Conservation (phyloP, 305 asterid genomes). For the Fraxinus nigra region DNA sequence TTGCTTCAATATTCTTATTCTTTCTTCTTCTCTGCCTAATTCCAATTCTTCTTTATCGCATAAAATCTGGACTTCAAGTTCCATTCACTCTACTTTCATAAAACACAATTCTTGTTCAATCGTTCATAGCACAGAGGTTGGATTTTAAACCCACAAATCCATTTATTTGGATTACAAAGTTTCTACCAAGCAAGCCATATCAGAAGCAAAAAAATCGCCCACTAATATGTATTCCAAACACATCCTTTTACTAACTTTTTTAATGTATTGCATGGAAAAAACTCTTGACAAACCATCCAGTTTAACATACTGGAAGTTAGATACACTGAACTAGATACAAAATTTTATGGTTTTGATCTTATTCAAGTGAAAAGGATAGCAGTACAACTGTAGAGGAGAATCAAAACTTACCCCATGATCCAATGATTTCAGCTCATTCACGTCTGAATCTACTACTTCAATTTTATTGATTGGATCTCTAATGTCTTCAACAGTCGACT, state of each 20-base stretch:
- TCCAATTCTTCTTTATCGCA: not conserved
- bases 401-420: slow-evolving; percentile 29
- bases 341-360: not conserved
- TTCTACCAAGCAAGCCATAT: slow-evolving; percentile 5
- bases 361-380: not conserved
- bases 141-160: not conserved
- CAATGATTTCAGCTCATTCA: slow-evolving; percentile 35
- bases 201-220: slow-evolving; percentile 2
- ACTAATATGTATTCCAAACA: slow-evolving; percentile 4
- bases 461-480: slow-evolving; percentile 26
- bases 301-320: not conserved
- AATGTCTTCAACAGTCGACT: slow-evolving; percentile 30
- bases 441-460: slow-evolving; percentile 31
- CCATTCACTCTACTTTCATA: slow-evolving; percentile 1
- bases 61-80: slow-evolving; percentile 3
- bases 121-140: not conserved
- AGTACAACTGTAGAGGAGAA: not conserved
- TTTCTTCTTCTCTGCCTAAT: not conserved
- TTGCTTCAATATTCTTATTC: slow-evolving; percentile 3
- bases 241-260: not conserved
- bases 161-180: not conserved
- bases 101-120: not conserved
- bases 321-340: not conserved
- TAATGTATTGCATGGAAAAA: not conserved
- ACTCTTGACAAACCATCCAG: not conserved